phyloP scores from a whole-genome alignment of 2,329 filamentous ascomycete species.

The Fusarium sp. region DNA sequence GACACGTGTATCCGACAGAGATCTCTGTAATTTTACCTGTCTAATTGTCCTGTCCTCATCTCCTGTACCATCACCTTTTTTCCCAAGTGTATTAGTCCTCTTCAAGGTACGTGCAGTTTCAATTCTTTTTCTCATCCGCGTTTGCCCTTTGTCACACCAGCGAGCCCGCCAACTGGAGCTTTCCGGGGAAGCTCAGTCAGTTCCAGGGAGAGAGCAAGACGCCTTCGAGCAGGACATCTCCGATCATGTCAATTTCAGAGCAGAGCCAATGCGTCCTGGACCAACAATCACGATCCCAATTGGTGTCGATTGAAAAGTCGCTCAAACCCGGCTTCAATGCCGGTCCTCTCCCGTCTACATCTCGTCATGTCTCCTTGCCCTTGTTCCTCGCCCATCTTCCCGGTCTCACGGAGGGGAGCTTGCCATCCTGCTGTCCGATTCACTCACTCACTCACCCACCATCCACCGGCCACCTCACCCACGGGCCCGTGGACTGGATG shows the following conservation, averaged over 20 bases:
- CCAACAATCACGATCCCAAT: slow-evolving; percentile 26
- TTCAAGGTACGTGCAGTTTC: slow-evolving; percentile 39
- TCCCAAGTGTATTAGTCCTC: slow-evolving; percentile 34
- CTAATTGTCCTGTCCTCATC: slow-evolving; percentile 22
- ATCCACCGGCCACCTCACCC: slow-evolving; percentile 28
- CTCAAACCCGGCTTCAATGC: slow-evolving; percentile 21
- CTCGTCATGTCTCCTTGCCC: slow-evolving; percentile 20
- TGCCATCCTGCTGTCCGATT: slow-evolving; percentile 14
- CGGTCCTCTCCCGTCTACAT: slow-evolving; percentile 25
- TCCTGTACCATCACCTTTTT: slow-evolving; percentile 27
- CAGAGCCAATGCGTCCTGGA: slow-evolving; percentile 10
- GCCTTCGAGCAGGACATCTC: slow-evolving; percentile 28
- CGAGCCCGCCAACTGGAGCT: slow-evolving; percentile 14
- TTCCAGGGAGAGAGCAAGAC: slow-evolving; percentile 17
- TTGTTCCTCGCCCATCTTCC: slow-evolving; percentile 23
- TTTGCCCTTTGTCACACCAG: slow-evolving; percentile 29
- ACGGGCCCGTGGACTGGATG: slow-evolving; percentile 39
- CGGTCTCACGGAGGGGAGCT: slow-evolving; percentile 35
- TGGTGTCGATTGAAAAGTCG: slow-evolving; percentile 32
- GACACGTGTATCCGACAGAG: slow-evolving; percentile 32
- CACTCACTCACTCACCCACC: slow-evolving; percentile 9
- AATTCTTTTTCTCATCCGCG: slow-evolving; percentile 16
- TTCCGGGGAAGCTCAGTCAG: slow-evolving; percentile 19
- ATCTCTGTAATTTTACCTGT: slow-evolving; percentile 32
- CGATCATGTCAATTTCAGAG: neutral